Conservation (phyloP, 2,329 filamentous ascomycete genomes). For the Coniochaeta pulveracea region DNA sequence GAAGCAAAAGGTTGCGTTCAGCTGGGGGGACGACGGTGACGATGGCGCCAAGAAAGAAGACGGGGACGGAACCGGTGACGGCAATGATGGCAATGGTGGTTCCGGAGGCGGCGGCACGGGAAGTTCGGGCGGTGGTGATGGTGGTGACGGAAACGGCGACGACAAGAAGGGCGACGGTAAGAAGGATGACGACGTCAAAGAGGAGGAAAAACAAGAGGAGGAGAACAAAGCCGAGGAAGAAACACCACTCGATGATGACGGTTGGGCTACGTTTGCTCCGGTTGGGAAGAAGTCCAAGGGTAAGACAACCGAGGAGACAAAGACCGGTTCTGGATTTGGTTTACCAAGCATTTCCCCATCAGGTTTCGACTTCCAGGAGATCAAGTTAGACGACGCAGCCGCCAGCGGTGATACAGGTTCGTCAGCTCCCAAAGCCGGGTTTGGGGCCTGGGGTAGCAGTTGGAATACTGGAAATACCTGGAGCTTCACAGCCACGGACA, state of each 20-base stretch:
- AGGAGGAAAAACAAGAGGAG: too few species aligned
- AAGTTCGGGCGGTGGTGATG: conserved; percentile 23
- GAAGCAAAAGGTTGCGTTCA: conserved; percentile 29
- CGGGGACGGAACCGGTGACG: conserved; percentile 20
- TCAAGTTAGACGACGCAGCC: conserved; percentile 51
- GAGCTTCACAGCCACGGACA: conserved; percentile 23
- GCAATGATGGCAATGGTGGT: conserved; percentile 21
- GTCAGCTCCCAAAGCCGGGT: conserved; percentile 28
- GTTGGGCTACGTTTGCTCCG: conserved; percentile 36
- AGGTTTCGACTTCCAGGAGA: conserved; percentile 53
- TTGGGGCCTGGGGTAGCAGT: conserved; percentile 49
- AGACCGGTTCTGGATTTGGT: conserved; percentile 11
- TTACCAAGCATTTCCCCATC: conserved; percentile 14
- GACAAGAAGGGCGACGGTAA: conserved; percentile 18
- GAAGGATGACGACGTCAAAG: conserved; percentile 22
- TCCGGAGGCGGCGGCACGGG: conserved; percentile 17
- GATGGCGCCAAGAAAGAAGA: conserved; percentile 23
- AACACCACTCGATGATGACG: conserved; percentile 27
- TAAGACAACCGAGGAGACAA: conserved; percentile 26
- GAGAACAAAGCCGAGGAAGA: conserved; percentile 25
- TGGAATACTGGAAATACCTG: conserved; percentile 41
- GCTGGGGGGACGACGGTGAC: conserved; percentile 28
- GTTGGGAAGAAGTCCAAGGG: conserved; percentile 44
- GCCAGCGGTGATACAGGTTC: conserved; percentile 29
- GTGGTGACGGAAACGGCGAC: conserved; percentile 18